phyloP scores from a whole-genome alignment of 2,329 filamentous ascomycete genomes.

The Fusarium piperis region DNA sequence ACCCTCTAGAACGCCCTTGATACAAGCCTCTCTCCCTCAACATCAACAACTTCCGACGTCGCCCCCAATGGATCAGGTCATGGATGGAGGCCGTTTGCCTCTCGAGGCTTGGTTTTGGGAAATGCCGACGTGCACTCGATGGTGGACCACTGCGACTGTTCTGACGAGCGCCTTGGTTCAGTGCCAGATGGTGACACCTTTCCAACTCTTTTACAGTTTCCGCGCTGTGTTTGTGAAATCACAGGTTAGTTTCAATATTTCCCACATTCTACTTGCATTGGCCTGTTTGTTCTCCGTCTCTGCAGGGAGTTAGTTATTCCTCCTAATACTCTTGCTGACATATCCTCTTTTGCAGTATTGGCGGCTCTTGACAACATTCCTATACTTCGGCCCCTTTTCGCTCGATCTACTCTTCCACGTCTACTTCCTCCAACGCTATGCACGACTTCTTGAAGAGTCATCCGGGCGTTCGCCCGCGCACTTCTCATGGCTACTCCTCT shows the following conservation, averaged over 20 bases:
- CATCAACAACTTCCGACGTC: background rate
- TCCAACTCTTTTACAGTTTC: conserved; percentile 97
- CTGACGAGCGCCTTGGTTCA: conserved; percentile 89
- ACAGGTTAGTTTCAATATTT: conserved; percentile 69
- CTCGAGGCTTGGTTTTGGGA: conserved; percentile 99
- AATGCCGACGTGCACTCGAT: conserved; percentile 94
- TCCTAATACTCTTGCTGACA: conserved; percentile 20
- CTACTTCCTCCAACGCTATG: conserved; percentile 98
- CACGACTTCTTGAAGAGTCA: conserved; percentile 92
- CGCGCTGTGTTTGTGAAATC: conserved; percentile 89
- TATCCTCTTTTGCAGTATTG: conserved; percentile 76
- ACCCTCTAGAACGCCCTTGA: background rate
- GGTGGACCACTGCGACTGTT: conserved; percentile 96
- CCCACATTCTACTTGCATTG: background rate
- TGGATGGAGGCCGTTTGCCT: conserved; percentile 74
- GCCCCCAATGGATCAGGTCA: conserved; percentile 64
- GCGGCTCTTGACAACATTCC: conserved; percentile 94
- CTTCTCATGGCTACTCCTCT: conserved; percentile 94
- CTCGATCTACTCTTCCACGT: conserved; percentile 97
- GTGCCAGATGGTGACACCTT: conserved; percentile 90
- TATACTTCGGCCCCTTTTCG: conserved; percentile 95
- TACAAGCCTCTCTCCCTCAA: background rate
- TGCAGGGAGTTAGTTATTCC: background rate
- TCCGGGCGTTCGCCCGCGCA: conserved; percentile 91
- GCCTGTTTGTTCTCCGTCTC: background rate